Base-by-base conservation (phyloP, 2,329 filamentous ascomycete species). In the Aureobasidium melanogenum region DNA sequence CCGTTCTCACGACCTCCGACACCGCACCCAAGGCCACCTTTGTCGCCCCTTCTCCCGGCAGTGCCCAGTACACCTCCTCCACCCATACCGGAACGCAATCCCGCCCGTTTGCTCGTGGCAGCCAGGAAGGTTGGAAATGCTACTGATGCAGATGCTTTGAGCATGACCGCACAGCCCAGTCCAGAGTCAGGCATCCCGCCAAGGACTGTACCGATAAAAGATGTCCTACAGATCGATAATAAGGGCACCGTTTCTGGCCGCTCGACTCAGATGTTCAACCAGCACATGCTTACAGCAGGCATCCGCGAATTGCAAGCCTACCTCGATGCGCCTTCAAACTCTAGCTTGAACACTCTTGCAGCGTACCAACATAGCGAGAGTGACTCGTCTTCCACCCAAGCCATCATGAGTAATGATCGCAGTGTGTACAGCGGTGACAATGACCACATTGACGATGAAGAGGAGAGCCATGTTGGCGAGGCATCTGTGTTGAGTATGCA, bases 281-380 rank as follows among this genome's bases (percentile, higher is more conserved):
- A 50, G 44, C 44, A 59, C 28, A 48, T 59, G 56, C 43, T 48
- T 24, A 50, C 56, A 15, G 43, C 43, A 39, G 56, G 56, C 7
- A 50, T 26, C 24, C 44, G 56, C 17, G 56, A 59, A 36, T n/a
- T 59, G 32, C 56, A 50, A 26, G 56, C 56, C 17, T 59, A 59
- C 17, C 44, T 59, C 6, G 44, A 59, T 4, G 34, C 34, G 24
- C 7, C 56, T 17, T 50, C 56, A n/a, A 41, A 32, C 15, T 39
- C 43, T 15, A 59, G 56, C 30, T 47, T 46, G 54, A 32, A 46
- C 22, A 57, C 54, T 12, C 19, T 38, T n/a, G 54, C 41, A 14
- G 52, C 38, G 17, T 32, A 56, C 2, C 52, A 44, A 8, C 28
- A 39, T 9, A 59, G 56, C 44, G 34, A 41, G 10, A 34, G 44